Base-by-base conservation (phyloP, 441 rosid genomes). In the Arabidopsis hybrid region DNA sequence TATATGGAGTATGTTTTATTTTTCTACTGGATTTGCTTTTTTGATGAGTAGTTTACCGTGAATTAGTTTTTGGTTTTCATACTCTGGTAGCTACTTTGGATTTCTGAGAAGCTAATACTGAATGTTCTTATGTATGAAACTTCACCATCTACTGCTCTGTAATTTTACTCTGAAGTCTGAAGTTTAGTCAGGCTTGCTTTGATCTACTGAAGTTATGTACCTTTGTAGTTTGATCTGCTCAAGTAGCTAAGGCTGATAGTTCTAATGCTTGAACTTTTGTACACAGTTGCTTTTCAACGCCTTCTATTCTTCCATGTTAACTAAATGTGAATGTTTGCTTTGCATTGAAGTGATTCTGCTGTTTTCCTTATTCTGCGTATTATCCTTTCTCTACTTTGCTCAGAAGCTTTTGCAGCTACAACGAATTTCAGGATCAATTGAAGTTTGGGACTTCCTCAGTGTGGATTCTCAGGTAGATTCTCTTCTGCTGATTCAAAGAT, bases 391-490 rank as follows among this genome's bases (percentile, higher is more conserved):
- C 67, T 79, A 34, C 72, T 61, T 43, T 83, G 69, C 63, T 64
- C 91, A 90, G 95, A 84, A 81, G 75, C 85, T 90, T 21, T 76
- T 90, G 84, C 98, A 89, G 82, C 89, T 87, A 81, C 98, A 96
- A 61, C 91, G 83, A 75, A 72, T 96, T 81, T 92, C 99, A 52
- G 98, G 97, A 76, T 96, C 98, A 17, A 88, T 96, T 80, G 99
- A 96, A 82, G 98, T 96, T 75, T 92, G 99, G 99, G 98, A 93
- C 86, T 96, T 96, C 75, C 88, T 96, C 67, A 92, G 95, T 69
- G 93, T 96, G 72, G 99, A 96, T 85, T 96, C 99, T 47, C 99
- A 93, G 98, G 99, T 93, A 82, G 74, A 53, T 53, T n/a, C 47
- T 74, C 72, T 65, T 81, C 71, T 40, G 9, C 59, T 56, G 60